Conservation (phyloP, 495 filamentous ascomycete species). For the Neurospora tetrasperma region DNA sequence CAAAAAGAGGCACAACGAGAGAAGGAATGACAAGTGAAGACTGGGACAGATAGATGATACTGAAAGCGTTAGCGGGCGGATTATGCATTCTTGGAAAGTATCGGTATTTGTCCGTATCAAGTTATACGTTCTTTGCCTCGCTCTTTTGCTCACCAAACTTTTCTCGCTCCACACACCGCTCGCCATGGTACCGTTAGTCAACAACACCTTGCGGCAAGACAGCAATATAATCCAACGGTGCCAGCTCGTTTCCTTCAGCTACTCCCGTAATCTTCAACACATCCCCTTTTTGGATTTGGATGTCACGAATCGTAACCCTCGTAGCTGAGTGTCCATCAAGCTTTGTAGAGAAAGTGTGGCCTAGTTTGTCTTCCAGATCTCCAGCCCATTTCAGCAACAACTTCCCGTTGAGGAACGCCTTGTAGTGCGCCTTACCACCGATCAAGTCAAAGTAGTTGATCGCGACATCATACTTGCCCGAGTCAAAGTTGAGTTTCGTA, state of each 20-base stretch:
- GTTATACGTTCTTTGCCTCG: background rate
- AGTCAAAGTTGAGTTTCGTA: conserved; percentile 34
- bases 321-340: conserved; percentile 56
- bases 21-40: background rate
- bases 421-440: conserved; percentile 40
- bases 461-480: conserved; percentile 50
- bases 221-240: conserved; percentile 57
- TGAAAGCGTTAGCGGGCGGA: conserved; percentile 19
- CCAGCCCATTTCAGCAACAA: conserved; percentile 48
- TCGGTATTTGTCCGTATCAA: background rate
- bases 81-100: background rate
- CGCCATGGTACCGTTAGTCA: conserved; percentile 29
- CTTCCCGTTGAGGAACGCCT: conserved; percentile 41
- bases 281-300: conserved; percentile 45
- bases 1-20: background rate
- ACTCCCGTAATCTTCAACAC: conserved; percentile 47
- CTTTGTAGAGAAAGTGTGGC: conserved; percentile 44
- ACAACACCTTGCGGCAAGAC: conserved; percentile 49
- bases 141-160: background rate
- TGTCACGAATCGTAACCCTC: conserved; percentile 44
- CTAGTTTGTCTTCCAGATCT: conserved; percentile 44
- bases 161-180: background rate
- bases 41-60: conserved; percentile 10
- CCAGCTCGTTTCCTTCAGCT: conserved; percentile 50
- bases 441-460: conserved; percentile 57